Evolutionary conservation across 2,329 filamentous ascomycete genomes (phyloP), one percentile per base, ranked within the genome.

Genomic region (Colletotrichum sp.): DNA sequence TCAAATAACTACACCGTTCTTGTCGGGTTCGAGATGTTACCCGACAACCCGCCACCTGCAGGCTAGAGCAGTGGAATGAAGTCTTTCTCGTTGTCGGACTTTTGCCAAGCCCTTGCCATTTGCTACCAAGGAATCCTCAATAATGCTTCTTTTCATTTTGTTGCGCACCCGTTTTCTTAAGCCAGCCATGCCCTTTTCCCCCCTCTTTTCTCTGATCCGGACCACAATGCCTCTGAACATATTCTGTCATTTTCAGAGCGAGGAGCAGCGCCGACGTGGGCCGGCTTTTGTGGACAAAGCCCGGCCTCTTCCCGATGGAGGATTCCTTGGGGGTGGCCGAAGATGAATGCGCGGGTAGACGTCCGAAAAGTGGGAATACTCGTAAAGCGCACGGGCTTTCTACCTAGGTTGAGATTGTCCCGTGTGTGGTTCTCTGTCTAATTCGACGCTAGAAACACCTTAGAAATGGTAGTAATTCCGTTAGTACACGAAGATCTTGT

Each of bases 1-100:
- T 8, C n/a, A 4, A 21, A 8, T 10, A 52, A 13, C 12, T 4
- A 0, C n/a, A n/a, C 12, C 0, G 10, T 52, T 52, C 44, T 8
- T 52, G 39, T 49, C 39, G 39, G 39, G 39, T 49, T 49, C 39
- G 3, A 52, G n/a, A 21, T 52, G 44, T 52, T 21, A 21, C 3
- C 44, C 10, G n/a, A 52, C 2, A 3, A 10, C 18, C 10, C 44
- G 44, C 6, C 3, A 13, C 18, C 10, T 52, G 18, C 44, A 52
- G 44, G n/a, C 44, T 13, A 3, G 6, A 13, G n/a, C 1, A 21
- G 10, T 21, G 6, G 10, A 49, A 49, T 1, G n/a, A 52, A 21
- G n/a, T 21, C n/a, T 6, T 52, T 6, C 44, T 52, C n/a, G 0
- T 18, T 18, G n/a, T 52, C 16, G 3, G n/a, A 21, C 13, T 6